A percentile compares a stretch with the other conserved stretches of the same genome.
These are phyloP conservation scores for Backusella liffmaniae DNA, from an alignment of 192 early-diverging fungal genomes.

Conservation along the genomic window DNA sequence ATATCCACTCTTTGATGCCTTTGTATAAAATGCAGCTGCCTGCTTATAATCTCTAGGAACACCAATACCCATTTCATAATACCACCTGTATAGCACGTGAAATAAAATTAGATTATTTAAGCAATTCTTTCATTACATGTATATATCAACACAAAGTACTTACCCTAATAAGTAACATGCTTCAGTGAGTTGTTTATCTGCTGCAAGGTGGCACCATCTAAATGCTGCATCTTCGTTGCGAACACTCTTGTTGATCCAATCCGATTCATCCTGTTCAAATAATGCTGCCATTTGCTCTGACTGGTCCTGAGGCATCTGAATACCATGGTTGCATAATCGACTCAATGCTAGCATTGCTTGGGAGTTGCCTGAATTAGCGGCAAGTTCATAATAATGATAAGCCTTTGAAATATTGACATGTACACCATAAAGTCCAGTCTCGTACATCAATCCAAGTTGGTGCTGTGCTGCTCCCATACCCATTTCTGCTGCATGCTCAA, in stretches of 20 bases:
- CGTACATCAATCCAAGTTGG: slow-evolving; percentile 28
- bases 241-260: background rate
- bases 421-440: slow-evolving; percentile 17
- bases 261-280: slow-evolving; percentile 16
- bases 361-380: background rate
- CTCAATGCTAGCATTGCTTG: slow-evolving; percentile 21
- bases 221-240: slow-evolving; percentile 53
- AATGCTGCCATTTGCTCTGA: background rate
- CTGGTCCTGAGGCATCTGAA: slow-evolving; percentile 18
- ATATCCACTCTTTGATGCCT: slow-evolving; percentile 28
- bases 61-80: slow-evolving; percentile 39
- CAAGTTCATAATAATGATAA: slow-evolving; percentile 7
- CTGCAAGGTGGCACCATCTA: slow-evolving; percentile 78
- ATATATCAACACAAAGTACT: background rate
- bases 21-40: slow-evolving; percentile 31
- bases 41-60: slow-evolving; percentile 20
- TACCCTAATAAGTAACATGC: slow-evolving; percentile 92
- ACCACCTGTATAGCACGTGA: slow-evolving; percentile 17
- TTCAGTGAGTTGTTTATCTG: slow-evolving; percentile 69
- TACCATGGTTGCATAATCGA: slow-evolving; percentile 17
- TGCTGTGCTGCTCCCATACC: slow-evolving; percentile 66
- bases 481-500: slow-evolving; percentile 74
- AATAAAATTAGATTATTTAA: no score
- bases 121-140: background rate
- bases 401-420: slow-evolving; percentile 11